A percentile compares a stretch with the other conserved stretches of the same genome.
phyloP scores from a whole-genome alignment of 75 land plant species.

The Isoetes taiwanensis region DNA sequence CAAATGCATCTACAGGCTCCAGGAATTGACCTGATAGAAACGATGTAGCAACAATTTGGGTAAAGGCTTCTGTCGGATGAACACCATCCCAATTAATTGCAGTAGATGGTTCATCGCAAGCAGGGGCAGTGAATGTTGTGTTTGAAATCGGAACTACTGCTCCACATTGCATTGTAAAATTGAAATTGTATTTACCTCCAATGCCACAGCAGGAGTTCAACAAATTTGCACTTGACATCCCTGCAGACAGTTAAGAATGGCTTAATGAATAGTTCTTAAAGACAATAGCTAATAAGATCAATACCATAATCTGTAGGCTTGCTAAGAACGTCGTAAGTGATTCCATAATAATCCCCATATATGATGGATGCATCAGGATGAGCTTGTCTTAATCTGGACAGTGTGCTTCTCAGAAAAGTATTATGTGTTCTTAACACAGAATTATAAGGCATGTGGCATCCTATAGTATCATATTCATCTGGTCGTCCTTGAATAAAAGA shows the following conservation, averaged over 20 bases:
- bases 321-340: constrained; percentile 6
- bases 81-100: not conserved
- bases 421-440: constrained; percentile 6
- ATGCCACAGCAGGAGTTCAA: not conserved
- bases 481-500: not conserved
- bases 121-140: not conserved
- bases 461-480: constrained; percentile 4
- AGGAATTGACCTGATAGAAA: not conserved
- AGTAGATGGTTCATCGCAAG: not conserved
- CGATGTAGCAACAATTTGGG: not conserved
- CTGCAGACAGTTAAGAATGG: too few species aligned
- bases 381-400: not conserved
- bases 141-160: not conserved
- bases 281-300: too few species aligned
- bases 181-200: not conserved
- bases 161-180: not conserved
- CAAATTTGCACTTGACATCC: too few species aligned
- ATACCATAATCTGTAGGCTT: constrained; percentile 9
- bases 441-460: constrained; percentile 9
- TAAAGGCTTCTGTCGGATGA: not conserved
- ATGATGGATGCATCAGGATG: constrained; percentile 5
- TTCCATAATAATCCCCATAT: constrained; percentile 13
- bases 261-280: too few species aligned
- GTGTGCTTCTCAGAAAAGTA: constrained; percentile 1
- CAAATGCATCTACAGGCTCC: not conserved